Evolutionary conservation across 768 basidiomycete genomes (phyloP), one percentile per base, ranked within the genome.

Genomic region (Pseudohyphozyma bogoriensis): DNA sequence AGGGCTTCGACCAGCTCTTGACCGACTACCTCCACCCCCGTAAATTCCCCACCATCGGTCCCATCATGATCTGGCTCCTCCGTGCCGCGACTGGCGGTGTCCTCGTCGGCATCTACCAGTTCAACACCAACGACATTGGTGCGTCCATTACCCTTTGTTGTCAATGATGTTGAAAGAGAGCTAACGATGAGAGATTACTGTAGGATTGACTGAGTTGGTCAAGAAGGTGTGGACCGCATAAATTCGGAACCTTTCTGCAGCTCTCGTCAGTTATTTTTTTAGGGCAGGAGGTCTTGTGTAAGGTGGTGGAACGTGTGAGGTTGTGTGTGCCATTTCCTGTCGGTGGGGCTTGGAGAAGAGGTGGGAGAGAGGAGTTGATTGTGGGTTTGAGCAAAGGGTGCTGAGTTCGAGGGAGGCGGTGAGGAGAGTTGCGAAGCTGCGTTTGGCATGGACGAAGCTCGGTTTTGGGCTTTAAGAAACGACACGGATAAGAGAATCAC

Each of bases 71-170:
- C n/a, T 97, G 93, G 93, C 73, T 78, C 11, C 78, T 96, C 57
- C 80, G 90, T 50, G 74, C 81, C 9, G 77, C 83, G 8, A 96
- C 95, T 32, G 81, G 84, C 40, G 89, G 83, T 26, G 83, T 86
- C 7, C 79, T 91, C 54, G 83, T 89, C 47, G 93, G 95, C 20
- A 81, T 96, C 9, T 99, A 95, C 77, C 86, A 95, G 74, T 96
- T 97, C 79, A 96, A 97, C 78, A 96, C 95, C 45, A 90, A 93
- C 72, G 93, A 97, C 72, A 84, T 99, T 64, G 92, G 95, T 95
- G 68, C 67, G 87, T n/a, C n/a, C n/a, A n/a, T 79, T 11, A 36
- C 35, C 24, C 24, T 40, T 29, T 46, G 12, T 1, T 46, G 13
- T 11, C n/a, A 39, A 55, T 49, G 62, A 33, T 49, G 13, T 33